A percentile compares a stretch with the other conserved stretches of the same genome.
Conservation (phyloP, 371 early-diverging fungal genomes). For the Gilbertella persicaria region DNA sequence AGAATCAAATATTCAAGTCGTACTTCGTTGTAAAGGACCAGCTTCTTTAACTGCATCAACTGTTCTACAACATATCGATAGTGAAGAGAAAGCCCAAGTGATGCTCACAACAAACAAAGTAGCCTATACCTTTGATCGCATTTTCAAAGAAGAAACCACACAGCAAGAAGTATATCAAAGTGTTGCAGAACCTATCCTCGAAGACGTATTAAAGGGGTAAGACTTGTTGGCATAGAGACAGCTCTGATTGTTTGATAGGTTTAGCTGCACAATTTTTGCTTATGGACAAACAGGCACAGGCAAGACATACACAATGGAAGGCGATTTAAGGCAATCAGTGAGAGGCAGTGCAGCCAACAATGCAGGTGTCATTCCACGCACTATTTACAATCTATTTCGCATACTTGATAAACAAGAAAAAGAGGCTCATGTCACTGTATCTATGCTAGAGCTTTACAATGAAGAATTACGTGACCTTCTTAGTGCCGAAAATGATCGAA, state of each 20-base stretch:
- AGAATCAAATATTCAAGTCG: neutral
- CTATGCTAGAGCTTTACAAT: conserved; percentile 97
- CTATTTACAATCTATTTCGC: conserved; percentile 82
- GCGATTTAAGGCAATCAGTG: conserved; percentile 61
- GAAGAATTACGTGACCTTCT: conserved; percentile 96
- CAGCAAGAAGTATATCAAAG: conserved; percentile 87
- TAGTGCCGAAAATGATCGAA: conserved; percentile 40
- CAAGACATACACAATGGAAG: conserved; percentile 90
- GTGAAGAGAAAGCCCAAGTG: conserved; percentile 20
- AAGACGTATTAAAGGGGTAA: conserved; percentile 65
- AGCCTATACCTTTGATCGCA: conserved; percentile 88
- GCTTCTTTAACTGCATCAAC: neutral
- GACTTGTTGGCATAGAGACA: conserved; percentile 17
- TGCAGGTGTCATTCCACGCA: conserved; percentile 93
- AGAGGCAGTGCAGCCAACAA: conserved; percentile 11
- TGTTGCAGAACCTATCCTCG: conserved; percentile 81
- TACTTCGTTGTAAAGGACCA: neutral
- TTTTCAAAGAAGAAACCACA: conserved; percentile 83
- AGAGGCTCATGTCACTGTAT: conserved; percentile 80
- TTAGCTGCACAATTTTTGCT: conserved; percentile 96
- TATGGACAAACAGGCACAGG: conserved; percentile 97
- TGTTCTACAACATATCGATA: neutral
- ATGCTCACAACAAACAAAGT: conserved; percentile 54
- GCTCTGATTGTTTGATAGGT: conserved; percentile 48
- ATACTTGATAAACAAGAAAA: conserved; percentile 56